These are phyloP conservation scores for Selaginella tamariscina DNA, from an alignment of 75 land plant species.

Conservation along the genomic window DNA sequence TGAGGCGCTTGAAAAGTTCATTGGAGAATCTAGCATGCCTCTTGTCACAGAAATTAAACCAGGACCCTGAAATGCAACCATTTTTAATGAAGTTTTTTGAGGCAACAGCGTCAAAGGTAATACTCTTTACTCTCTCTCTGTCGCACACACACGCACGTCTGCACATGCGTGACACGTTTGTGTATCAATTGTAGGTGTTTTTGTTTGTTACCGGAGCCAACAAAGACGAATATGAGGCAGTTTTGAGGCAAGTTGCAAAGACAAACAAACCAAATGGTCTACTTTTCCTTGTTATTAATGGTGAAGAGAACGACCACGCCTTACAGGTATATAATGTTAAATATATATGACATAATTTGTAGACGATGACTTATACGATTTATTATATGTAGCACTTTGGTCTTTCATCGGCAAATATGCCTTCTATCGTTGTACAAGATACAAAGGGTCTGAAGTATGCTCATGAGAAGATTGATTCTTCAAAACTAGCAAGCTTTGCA, in stretches of 20 bases:
- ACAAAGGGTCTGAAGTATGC: conserved; percentile 46
- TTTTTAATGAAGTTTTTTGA: conserved; percentile 64
- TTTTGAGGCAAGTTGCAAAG: conserved; percentile 49
- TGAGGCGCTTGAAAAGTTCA: conserved; percentile 53
- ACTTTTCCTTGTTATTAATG: conserved; percentile 58
- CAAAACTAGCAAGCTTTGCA: conserved; percentile 50
- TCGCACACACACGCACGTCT: neutral
- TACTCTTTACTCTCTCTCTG: neutral
- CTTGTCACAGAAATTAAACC: conserved; percentile 44
- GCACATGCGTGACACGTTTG: neutral
- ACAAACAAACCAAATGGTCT: conserved; percentile 44
- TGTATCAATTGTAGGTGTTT: conserved; percentile 48
- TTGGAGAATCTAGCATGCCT: conserved; percentile 63
- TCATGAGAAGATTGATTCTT: conserved; percentile 38
- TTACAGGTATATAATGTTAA: conserved; percentile 42
- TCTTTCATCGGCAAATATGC: conserved; percentile 44
- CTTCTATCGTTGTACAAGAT: conserved; percentile 56
- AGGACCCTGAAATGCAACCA: conserved; percentile 46
- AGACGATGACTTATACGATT: neutral
- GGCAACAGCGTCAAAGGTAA: neutral
- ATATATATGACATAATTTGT: neutral
- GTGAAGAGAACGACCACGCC: conserved; percentile 57
- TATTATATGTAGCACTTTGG: conserved; percentile 61
- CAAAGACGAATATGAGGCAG: conserved; percentile 33
- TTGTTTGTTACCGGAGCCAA: conserved; percentile 40